These are phyloP conservation scores for Crucibulum laeve DNA, from an alignment of 768 basidiomycete genomes.

Conservation along the genomic window DNA sequence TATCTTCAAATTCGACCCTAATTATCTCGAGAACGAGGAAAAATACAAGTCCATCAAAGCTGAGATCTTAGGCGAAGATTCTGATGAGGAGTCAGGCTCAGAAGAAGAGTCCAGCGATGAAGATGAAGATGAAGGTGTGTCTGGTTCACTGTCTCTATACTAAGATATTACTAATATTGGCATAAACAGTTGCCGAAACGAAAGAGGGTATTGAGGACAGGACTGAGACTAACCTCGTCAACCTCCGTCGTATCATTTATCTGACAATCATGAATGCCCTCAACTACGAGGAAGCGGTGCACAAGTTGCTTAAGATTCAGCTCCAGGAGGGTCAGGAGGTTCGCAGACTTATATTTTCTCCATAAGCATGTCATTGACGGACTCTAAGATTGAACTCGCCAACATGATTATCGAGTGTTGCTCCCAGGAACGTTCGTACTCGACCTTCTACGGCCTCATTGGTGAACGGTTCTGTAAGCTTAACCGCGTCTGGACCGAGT, in stretches of 20 bases:
- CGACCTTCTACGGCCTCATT: slow-evolving; percentile 93
- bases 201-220: slow-evolving; percentile 91
- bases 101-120: slow-evolving; percentile 58
- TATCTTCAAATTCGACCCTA: slow-evolving; percentile 91
- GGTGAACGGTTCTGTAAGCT: slow-evolving; percentile 97
- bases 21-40: slow-evolving; percentile 87
- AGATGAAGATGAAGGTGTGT: slow-evolving; percentile 47
- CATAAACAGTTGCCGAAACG: slow-evolving; percentile 53
- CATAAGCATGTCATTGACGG: not conserved
- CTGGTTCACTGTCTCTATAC: not conserved
- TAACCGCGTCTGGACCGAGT: slow-evolving; percentile 91
- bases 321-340: slow-evolving; percentile 94
- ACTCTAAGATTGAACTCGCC: slow-evolving; percentile 81
- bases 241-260: slow-evolving; percentile 90
- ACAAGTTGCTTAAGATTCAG: slow-evolving; percentile 93
- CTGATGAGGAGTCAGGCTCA: slow-evolving; percentile 66
- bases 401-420: slow-evolving; percentile 99
- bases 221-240: slow-evolving; percentile 94
- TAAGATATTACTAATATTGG: slow-evolving; percentile 3
- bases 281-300: slow-evolving; percentile 98
- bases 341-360: slow-evolving; percentile 12
- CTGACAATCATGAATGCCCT: slow-evolving; percentile 98
- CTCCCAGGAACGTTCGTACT: slow-evolving; percentile 97
- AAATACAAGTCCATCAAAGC: slow-evolving; percentile 88
- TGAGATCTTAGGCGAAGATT: slow-evolving; percentile 91